Conservation (phyloP, 2,329 filamentous ascomycete species). For the Microdochium nivale region DNA sequence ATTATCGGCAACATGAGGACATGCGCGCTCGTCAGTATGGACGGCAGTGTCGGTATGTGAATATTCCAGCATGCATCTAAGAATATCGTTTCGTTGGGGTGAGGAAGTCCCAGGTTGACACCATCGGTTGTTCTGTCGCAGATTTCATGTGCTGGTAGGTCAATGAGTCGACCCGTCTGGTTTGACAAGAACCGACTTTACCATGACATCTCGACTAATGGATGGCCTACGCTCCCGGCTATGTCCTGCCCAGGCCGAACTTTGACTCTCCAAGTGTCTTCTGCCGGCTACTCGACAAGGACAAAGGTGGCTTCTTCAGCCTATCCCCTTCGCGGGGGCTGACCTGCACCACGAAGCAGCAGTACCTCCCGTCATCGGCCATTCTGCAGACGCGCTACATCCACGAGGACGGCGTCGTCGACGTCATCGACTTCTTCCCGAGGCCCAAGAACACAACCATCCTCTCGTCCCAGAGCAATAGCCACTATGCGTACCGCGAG, state of each 20-base stretch:
- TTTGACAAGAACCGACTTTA: neutral
- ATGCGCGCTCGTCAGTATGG: conserved; percentile 65
- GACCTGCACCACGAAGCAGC: conserved; percentile 63
- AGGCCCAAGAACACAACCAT: conserved; percentile 53
- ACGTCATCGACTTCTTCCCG: conserved; percentile 69
- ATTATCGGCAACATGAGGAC: conserved; percentile 77
- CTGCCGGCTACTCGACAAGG: conserved; percentile 64
- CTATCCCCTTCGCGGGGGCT: conserved; percentile 46
- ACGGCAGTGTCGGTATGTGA: conserved; percentile 48
- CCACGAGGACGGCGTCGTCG: conserved; percentile 65
- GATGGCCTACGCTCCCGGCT: too few relatives aligned
- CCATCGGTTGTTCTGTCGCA: conserved; percentile 3
- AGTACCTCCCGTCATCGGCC: conserved; percentile 67
- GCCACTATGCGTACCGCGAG: conserved; percentile 45
- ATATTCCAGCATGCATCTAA: neutral
- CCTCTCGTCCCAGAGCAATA: conserved; percentile 31
- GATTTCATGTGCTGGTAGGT: conserved; percentile 70
- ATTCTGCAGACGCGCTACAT: conserved; percentile 73
- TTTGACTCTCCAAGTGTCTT: conserved; percentile 74
- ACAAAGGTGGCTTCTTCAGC: conserved; percentile 66
- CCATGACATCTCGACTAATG: too few relatives aligned
- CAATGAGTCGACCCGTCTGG: too few relatives aligned
- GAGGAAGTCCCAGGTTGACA: too few relatives aligned
- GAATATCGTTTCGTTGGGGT: too few relatives aligned
- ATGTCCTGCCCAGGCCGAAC: conserved; percentile 54